Evolutionary conservation across 1,284 basidiomycete genomes (phyloP).

Genomic region (Puccinia sorghi): DNA sequence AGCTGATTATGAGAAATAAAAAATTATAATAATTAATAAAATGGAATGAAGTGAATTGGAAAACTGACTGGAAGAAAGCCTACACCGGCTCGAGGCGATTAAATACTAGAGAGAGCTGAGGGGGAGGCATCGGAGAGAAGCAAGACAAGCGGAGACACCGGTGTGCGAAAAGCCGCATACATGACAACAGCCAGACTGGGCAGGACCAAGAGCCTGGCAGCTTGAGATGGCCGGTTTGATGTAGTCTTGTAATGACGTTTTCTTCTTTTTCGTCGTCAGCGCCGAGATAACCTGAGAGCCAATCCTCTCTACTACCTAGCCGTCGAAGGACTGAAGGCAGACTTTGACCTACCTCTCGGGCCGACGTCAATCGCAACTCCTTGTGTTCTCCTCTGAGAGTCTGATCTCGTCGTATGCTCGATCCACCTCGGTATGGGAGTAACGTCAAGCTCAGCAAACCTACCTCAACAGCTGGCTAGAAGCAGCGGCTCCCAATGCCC

Average conservation of each 20-base stretch:
- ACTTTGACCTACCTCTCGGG: too few relatives aligned
- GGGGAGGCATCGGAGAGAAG: neutral
- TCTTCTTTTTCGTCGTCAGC: neutral
- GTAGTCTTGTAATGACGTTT: neutral
- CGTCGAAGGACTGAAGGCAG: too few relatives aligned
- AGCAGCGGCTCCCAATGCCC: too few relatives aligned
- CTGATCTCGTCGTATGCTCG: too few relatives aligned
- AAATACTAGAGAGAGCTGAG: neutral
- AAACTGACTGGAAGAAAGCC: neutral
- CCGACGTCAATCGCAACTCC: too few relatives aligned
- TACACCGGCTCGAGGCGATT: neutral
- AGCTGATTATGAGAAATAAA: neutral
- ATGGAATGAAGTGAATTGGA: neutral
- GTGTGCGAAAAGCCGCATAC: neutral
- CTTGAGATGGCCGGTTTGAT: neutral
- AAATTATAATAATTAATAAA: too few relatives aligned
- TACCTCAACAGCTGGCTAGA: too few relatives aligned
- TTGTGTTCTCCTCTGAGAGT: too few relatives aligned
- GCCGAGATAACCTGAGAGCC: neutral
- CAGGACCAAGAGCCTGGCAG: neutral
- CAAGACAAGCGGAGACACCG: neutral
- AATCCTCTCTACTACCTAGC: too few relatives aligned
- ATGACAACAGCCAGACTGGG: neutral
- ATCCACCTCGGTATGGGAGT: too few relatives aligned
- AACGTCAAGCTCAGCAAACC: too few relatives aligned